Conservation (phyloP, 176 grass and related monocot species). For the Neostapfia colusana region DNA sequence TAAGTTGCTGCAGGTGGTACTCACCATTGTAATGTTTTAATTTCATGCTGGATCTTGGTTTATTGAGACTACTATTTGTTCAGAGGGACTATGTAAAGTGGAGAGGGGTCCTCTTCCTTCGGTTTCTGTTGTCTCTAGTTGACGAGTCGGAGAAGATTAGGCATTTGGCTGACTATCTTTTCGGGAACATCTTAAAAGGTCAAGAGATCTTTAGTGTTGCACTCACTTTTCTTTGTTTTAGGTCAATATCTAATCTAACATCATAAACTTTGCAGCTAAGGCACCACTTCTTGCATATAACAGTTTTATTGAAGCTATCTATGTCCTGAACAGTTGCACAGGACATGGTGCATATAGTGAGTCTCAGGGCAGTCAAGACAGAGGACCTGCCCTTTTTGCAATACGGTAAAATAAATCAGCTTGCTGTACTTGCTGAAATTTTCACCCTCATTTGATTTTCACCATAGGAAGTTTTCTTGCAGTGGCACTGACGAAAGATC, state of each 20-base stretch:
- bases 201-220: slow-evolving; percentile 54
- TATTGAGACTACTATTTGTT: slow-evolving; percentile 41
- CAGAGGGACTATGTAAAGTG: slow-evolving; percentile 98
- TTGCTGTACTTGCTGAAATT: background rate
- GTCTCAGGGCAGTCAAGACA: slow-evolving; percentile 49
- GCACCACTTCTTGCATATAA: slow-evolving; percentile 98
- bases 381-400: slow-evolving; percentile 57
- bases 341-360: slow-evolving; percentile 50
- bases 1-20: slow-evolving; percentile 75
- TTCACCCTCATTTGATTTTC: slow-evolving; percentile 9
- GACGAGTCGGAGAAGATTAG: slow-evolving; percentile 90
- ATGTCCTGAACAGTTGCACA: slow-evolving; percentile 70
- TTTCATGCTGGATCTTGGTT: slow-evolving; percentile 20
- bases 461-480: slow-evolving; percentile 19
- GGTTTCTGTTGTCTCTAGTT: slow-evolving; percentile 81
- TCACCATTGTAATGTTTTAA: slow-evolving; percentile 26
- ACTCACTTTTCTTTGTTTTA: slow-evolving; percentile 15
- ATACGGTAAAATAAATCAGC: slow-evolving; percentile 55
- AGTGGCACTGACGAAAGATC: slow-evolving; percentile 77
- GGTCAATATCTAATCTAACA: slow-evolving; percentile 20
- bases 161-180: slow-evolving; percentile 83
- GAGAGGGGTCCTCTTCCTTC: slow-evolving; percentile 85
- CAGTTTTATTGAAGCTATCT: slow-evolving; percentile 98
- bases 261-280: slow-evolving; percentile 68
- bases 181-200: slow-evolving; percentile 95